Conservation (phyloP, 768 basidiomycete genomes). For the Podaxis mareebaensis region DNA sequence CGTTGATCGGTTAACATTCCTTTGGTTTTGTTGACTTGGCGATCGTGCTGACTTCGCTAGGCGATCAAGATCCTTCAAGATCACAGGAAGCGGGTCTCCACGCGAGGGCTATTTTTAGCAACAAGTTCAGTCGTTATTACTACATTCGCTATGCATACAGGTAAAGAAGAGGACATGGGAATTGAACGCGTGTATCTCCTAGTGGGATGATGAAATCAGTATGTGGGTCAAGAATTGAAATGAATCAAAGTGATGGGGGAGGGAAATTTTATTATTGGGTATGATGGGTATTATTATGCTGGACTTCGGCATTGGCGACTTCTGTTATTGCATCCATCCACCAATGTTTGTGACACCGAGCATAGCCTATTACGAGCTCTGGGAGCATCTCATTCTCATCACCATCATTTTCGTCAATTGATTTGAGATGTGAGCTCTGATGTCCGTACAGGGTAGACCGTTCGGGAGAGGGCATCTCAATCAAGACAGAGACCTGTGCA, state of each 20-base stretch:
- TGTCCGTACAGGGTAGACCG: conserved; percentile 23
- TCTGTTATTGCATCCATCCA: conserved; percentile 1
- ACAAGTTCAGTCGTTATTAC: background rate
- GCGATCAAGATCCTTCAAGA: background rate
- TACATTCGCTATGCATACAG: conserved; percentile 12
- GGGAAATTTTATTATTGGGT: background rate
- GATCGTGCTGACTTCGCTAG: background rate
- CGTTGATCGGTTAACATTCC: background rate
- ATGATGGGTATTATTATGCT: background rate
- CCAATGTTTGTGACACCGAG: conserved; percentile 12
- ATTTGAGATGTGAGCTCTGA: conserved; percentile 15
- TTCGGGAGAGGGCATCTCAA: conserved; percentile 53
- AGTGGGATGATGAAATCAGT: background rate
- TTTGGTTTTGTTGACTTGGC: background rate
- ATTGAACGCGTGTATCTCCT: background rate
- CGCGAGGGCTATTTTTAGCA: conserved; percentile 2
- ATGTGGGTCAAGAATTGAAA: background rate
- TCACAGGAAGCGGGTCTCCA: background rate
- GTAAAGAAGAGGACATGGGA: background rate
- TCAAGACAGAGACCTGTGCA: conserved; percentile 56
- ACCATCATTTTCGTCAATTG: conserved; percentile 23
- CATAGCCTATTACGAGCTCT: conserved; percentile 47
- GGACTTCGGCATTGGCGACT: background rate
- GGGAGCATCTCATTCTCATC: conserved; percentile 37
- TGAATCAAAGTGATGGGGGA: background rate